A percentile compares a stretch with the other conserved stretches of the same genome.
These are phyloP conservation scores for Juglanconis oblonga DNA, from an alignment of 2,329 filamentous ascomycete genomes.

Conservation along the genomic window DNA sequence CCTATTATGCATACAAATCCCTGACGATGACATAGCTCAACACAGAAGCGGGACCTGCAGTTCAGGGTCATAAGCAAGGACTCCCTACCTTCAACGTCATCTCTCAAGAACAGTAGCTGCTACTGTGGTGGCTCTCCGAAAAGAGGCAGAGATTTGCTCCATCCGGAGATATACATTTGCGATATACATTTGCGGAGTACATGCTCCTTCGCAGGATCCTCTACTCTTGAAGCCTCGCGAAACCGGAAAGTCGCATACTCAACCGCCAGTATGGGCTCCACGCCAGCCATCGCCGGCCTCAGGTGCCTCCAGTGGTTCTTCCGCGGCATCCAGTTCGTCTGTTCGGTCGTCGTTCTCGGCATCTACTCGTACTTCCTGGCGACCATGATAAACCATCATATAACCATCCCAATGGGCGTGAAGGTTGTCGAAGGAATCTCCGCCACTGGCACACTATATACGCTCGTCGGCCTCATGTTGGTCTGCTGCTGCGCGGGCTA, in stretches of 20 bases:
- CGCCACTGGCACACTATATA: slow-evolving; percentile 61
- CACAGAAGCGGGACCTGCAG: not conserved
- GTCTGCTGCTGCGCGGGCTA: slow-evolving; percentile 65
- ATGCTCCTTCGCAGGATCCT: not conserved
- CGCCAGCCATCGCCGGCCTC: slow-evolving; percentile 47
- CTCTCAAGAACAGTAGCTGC: not conserved
- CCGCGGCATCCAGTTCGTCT: slow-evolving; percentile 60
- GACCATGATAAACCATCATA: slow-evolving; percentile 52
- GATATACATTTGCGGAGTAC: no score
- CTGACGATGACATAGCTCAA: slow-evolving; percentile 12
- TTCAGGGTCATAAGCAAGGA: slow-evolving; percentile 1
- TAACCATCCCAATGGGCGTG: slow-evolving; percentile 51
- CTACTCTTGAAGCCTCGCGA: not conserved
- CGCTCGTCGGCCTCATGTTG: slow-evolving; percentile 56
- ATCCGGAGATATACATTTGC: no score
- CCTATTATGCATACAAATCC: not conserved
- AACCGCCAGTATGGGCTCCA: slow-evolving; percentile 43
- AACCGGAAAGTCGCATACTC: not conserved
- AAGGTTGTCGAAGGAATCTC: slow-evolving; percentile 62
- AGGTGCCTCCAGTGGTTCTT: slow-evolving; percentile 55
- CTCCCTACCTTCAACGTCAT: slow-evolving; percentile 10
- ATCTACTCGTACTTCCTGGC: slow-evolving; percentile 68
- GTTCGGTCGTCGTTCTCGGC: slow-evolving; percentile 59
- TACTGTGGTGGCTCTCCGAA: not conserved
- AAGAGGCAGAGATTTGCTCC: not conserved